Evolutionary conservation across 1,284 basidiomycete species (phyloP).

Genomic region (Melanopsichium pennsylvanicum): DNA sequence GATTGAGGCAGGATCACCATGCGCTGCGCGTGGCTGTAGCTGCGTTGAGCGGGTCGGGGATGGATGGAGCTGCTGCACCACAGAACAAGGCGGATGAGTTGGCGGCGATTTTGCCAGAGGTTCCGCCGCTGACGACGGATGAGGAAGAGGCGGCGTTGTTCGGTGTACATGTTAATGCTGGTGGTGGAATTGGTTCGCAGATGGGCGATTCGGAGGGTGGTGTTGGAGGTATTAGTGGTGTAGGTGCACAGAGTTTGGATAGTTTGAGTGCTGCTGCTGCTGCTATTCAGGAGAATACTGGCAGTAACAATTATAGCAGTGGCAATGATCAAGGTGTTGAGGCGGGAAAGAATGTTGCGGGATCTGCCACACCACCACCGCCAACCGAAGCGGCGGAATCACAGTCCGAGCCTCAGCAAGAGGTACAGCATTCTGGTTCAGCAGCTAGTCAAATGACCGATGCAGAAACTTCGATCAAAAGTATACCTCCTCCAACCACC

Average conservation of each 20-base stretch:
- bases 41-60: constrained; percentile 49
- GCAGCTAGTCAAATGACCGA: too few species aligned
- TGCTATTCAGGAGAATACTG: too few species aligned
- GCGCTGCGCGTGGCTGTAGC: constrained; percentile 52
- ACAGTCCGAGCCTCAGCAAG: too few species aligned
- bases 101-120: constrained; percentile 12
- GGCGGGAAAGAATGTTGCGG: too few species aligned
- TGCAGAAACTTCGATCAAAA: neutral
- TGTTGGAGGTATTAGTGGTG: neutral
- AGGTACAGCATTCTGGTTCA: too few species aligned
- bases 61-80: constrained; percentile 20
- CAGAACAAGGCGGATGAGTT: constrained; percentile 39
- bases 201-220: neutral
- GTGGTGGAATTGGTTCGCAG: too few species aligned
- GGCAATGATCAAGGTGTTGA: too few species aligned
- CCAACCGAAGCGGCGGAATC: too few species aligned
- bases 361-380: too few species aligned
- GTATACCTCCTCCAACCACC: neutral
- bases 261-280: constrained; percentile 53
- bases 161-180: too few species aligned
- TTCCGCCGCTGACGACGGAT: constrained; percentile 28
- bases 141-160: constrained; percentile 25
- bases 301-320: too few species aligned
- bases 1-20: constrained; percentile 54
- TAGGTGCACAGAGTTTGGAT: constrained; percentile 43